These are phyloP conservation scores for Malbranchea zuffiana DNA, from an alignment of 2,329 filamentous ascomycete genomes.

Conservation along the genomic window DNA sequence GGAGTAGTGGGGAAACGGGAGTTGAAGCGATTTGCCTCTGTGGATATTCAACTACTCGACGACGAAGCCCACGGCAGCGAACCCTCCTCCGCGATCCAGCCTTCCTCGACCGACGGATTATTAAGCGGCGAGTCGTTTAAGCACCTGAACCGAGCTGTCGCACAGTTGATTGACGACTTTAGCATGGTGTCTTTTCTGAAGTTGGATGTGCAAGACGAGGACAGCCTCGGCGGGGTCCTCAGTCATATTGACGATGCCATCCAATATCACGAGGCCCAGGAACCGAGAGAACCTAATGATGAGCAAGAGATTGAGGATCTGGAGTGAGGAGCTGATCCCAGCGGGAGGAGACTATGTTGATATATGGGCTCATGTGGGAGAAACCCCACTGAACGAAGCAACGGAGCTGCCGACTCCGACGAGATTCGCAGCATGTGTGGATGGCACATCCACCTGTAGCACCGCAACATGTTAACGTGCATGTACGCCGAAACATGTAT, in stretches of 20 bases:
- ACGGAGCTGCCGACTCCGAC: too few species aligned
- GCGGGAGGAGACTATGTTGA: neutral
- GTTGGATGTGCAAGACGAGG: conserved; percentile 80
- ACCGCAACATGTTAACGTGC: too few species aligned
- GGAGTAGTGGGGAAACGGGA: conserved; percentile 79
- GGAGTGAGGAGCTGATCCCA: conserved; percentile 20
- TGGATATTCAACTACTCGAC: conserved; percentile 63
- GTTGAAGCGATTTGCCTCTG: conserved; percentile 78
- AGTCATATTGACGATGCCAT: conserved; percentile 93
- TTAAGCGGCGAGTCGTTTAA: conserved; percentile 77
- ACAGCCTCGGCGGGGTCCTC: conserved; percentile 72
- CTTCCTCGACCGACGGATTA: conserved; percentile 55
- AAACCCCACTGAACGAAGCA: too few species aligned
- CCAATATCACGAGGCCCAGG: conserved; percentile 86
- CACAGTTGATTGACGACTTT: conserved; percentile 86
- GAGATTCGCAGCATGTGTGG: too few species aligned
- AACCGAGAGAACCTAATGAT: conserved; percentile 70
- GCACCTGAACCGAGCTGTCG: conserved; percentile 75
- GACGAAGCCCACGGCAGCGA: conserved; percentile 35
- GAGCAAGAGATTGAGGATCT: conserved; percentile 46
- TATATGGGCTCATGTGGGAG: too few species aligned
- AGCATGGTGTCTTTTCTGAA: conserved; percentile 95
- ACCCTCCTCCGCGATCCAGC: conserved; percentile 48
- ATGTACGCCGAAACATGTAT: too few species aligned
- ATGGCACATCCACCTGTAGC: too few species aligned